Percentiles rank a stretch among this genome's conserved stretches.
phyloP scores from a whole-genome alignment of 768 basidiomycete genomes.

The Hericium erinaceus region DNA sequence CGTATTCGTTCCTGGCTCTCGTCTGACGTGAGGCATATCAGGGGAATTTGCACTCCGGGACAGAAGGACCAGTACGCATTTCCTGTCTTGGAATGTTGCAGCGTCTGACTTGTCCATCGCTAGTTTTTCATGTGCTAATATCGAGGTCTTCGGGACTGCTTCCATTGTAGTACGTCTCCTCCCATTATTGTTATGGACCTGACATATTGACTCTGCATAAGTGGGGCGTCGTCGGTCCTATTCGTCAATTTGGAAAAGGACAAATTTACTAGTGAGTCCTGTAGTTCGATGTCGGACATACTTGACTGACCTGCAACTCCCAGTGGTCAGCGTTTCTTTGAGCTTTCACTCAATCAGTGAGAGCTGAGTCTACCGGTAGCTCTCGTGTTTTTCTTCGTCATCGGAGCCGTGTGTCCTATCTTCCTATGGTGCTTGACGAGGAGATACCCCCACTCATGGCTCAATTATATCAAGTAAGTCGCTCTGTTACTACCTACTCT shows the following conservation, averaged over 20 bases:
- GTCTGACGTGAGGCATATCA: conserved; percentile 11
- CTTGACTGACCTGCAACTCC: too few species aligned
- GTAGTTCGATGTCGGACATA: neutral
- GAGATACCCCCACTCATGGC: conserved; percentile 19
- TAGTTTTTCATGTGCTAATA: conserved; percentile 41
- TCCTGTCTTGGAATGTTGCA: neutral
- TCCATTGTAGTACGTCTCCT: conserved; percentile 23
- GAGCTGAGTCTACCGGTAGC: neutral
- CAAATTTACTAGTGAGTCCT: conserved; percentile 25
- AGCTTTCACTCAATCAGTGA: neutral
- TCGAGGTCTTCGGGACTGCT: conserved; percentile 48
- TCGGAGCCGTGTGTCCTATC: conserved; percentile 31
- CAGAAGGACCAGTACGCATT: conserved; percentile 29
- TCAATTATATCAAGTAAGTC: conserved; percentile 15
- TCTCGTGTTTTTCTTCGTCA: conserved; percentile 35
- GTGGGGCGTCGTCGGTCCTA: conserved; percentile 37
- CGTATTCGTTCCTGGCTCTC: neutral
- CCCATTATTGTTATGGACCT: neutral
- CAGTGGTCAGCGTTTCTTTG: neutral
- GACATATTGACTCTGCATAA: neutral
- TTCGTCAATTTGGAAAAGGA: conserved; percentile 25
- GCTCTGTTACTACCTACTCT: neutral
- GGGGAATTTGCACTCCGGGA: conserved; percentile 35
- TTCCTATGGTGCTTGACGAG: conserved; percentile 24
- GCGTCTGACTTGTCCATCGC: neutral